Evolutionary conservation across 2,329 filamentous ascomycete genomes (phyloP).

Genomic region (Biscogniauxia mediterranea): DNA sequence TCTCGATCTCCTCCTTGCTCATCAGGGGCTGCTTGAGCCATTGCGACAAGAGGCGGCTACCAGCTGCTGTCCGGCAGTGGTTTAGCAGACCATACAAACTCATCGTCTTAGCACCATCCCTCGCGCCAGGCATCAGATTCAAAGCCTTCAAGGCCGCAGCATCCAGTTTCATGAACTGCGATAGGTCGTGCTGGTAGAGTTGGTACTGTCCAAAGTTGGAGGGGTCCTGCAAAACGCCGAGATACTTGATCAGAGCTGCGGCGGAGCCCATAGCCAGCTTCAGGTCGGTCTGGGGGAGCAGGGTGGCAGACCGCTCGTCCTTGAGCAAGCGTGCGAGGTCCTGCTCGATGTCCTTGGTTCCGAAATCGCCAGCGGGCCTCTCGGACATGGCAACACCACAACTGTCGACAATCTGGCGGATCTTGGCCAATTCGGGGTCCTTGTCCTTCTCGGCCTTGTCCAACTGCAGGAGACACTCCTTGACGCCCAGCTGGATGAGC

Average conservation of each 20-base stretch:
- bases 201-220: conserved; percentile 97
- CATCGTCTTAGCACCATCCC: conserved; percentile 97
- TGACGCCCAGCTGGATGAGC: conserved; percentile 92
- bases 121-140: conserved; percentile 93
- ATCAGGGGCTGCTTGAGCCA: conserved; percentile 98
- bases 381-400: conserved; percentile 90
- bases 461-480: conserved; percentile 83
- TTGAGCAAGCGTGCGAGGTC: conserved; percentile 85
- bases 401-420: conserved; percentile 85
- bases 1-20: conserved; percentile 84
- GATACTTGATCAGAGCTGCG: conserved; percentile 89
- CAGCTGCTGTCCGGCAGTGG: conserved; percentile 95
- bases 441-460: conserved; percentile 80
- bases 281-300: conserved; percentile 84
- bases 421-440: conserved; percentile 83
- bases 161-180: conserved; percentile 98
- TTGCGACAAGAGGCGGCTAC: conserved; percentile 84
- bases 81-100: conserved; percentile 91
- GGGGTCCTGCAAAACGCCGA: conserved; percentile 83
- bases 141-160: conserved; percentile 90
- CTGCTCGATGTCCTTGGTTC: conserved; percentile 89
- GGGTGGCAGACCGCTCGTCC: conserved; percentile 74
- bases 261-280: conserved; percentile 96
- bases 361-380: conserved; percentile 73
- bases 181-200: conserved; percentile 93